Base-by-base conservation (phyloP, 352 stramenopile genomes). In the Phytopythium chamaehyphon region DNA sequence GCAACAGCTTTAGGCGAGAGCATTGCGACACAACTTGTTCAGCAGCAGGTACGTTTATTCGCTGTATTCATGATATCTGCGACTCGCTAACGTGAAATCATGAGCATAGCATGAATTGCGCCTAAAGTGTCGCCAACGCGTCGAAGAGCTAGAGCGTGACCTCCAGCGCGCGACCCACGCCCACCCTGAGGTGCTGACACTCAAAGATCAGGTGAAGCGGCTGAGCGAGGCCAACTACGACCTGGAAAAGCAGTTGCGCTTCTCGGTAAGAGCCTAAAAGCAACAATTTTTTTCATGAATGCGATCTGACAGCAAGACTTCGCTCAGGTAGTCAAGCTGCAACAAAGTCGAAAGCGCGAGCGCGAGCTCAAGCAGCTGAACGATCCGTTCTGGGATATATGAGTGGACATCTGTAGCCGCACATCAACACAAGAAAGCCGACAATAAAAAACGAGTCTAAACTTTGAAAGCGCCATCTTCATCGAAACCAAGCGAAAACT, bases 291-390 rank as follows among this genome's bases (percentile, higher is more conserved):
- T n/a, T n/a, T 35, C 6, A 18, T 40, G 21, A 18, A 1, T 48
- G 15, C 46, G 4, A 31, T 51, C 50, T n/a, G n/a, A n/a, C n/a
- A n/a, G n/a, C n/a, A n/a, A n/a, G n/a, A n/a, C n/a, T n/a, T n/a
- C n/a, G n/a, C n/a, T 10, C 57, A 88, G 76, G 66, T 83, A 22
- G 71, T 87, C 57, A 89, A 90, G 52, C 72, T 90, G 15, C 75
- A 87, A 44, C 81, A 73, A 28, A 90, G 78, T 62, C 68, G 81
- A 15, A 69, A 82, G 51, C 66, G 81, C 23, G 78, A 90, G 51
- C 80, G 81, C 16, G 74, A 84, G 40, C 65, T 90, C 48, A 76
- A 85, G 48, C 61, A 62, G 42, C 65, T 84, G 57, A 71, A 82
- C 36, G 76, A 90, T 64, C 77, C 77, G 40, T 67, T 93, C 14